Evolutionary conservation across 352 stramenopile genomes (phyloP), one percentile per base, ranked within the genome.

Genomic region (Pythium dissotocum): DNA sequence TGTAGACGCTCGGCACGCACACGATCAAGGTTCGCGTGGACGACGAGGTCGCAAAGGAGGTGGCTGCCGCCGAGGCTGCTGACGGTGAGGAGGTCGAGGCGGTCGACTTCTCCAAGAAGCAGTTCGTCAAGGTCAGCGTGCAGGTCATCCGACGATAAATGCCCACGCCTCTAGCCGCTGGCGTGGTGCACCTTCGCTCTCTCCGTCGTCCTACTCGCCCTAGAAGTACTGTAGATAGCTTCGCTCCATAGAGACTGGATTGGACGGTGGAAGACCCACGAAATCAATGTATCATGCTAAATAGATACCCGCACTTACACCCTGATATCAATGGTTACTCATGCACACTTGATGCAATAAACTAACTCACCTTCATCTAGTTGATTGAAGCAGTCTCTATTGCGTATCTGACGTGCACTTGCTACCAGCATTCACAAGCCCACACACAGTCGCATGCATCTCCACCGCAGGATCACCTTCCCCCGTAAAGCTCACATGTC

Each of bases 1-100:
- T 30, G 7, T 18, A 88, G 83, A 91, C 83, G 38, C 75, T 92
- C 13, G 87, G 87, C 63, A 77, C 82, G 60, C 87, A 95, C 81
- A 81, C 77, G 42, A 76, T 95, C 32, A 93, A 94, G 78, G 77
- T 95, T 36, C 87, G 87, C 52, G 85, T 95, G 59, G 87, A 95
- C 58, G 83, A 94, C 65, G 77, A 79, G 6, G 75, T 94, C 54
- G 85, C 88, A 61, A 82, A 83, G 30, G 85, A 95, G 61, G 84
- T 88, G 52, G 83, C 77, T 18, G 72, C 80, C 48, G 73, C 76
- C 4, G 67, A 73, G 28, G 74, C 76, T 10, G 67, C 67, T 21
- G 74, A 69, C 16, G 68, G 55, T 18, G 26, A 57, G 28, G 69
- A 67, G 40, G 61, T 70, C 28, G 32, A 46, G 49, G 77, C 80